phyloP scores from a whole-genome alignment of 805 yeast genomes.

The Komagataella mondaviorum region DNA sequence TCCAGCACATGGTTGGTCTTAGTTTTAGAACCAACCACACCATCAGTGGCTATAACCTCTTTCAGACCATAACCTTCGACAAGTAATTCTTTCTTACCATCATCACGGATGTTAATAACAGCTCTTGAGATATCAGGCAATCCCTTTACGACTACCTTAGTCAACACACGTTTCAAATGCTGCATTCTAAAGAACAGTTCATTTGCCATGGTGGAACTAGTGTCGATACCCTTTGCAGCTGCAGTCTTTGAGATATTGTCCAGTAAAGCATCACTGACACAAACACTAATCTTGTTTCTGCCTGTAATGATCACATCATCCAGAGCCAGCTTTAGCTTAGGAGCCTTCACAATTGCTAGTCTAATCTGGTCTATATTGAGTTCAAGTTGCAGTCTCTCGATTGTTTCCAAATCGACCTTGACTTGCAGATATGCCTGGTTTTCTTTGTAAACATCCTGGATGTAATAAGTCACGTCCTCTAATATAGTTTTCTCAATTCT shows the following conservation, averaged over 20 bases:
- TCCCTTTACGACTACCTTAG: constrained; percentile 87
- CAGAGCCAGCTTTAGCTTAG: constrained; percentile 73
- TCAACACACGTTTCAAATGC: constrained; percentile 72
- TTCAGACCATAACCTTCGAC: constrained; percentile 97
- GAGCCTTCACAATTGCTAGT: constrained; percentile 66
- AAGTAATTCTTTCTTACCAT: constrained; percentile 75
- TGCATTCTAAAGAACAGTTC: constrained; percentile 82
- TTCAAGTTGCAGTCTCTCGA: constrained; percentile 84
- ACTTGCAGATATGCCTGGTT: constrained; percentile 67
- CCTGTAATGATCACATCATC: constrained; percentile 61
- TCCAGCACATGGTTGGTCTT: constrained; percentile 88
- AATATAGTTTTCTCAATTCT: constrained; percentile 86
- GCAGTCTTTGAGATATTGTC: constrained; percentile 22
- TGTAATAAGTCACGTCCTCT: constrained; percentile 75
- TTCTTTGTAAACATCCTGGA: constrained; percentile 88
- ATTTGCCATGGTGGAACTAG: constrained; percentile 22
- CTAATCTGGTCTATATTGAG: constrained; percentile 79
- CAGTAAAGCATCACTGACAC: constrained; percentile 33
- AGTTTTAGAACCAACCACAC: constrained; percentile 81
- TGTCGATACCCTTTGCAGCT: constrained; percentile 16
- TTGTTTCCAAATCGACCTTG: constrained; percentile 70
- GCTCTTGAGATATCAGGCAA: constrained; percentile 87
- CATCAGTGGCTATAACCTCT: constrained; percentile 95
- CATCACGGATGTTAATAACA: constrained; percentile 84
- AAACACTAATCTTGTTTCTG: constrained; percentile 50